Base-by-base conservation (phyloP, 768 basidiomycete species). In the Leccinum uliginosum region DNA sequence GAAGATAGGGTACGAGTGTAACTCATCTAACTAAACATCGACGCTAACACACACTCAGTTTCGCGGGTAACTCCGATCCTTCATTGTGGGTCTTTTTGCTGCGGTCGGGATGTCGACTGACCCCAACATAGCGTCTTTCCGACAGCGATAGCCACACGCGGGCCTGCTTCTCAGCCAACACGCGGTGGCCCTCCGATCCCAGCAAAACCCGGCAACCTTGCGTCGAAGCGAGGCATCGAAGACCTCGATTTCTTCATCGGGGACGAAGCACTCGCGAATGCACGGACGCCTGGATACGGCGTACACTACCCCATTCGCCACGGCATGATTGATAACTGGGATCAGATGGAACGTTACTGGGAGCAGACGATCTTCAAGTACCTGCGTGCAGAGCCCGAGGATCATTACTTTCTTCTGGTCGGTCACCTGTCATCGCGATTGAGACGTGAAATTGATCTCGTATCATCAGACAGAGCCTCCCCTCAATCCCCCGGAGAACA, bases 301-400 rank as follows among this genome's bases (percentile, higher is more conserved):
- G 83, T 99, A 4, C 89, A 93, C 73, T 98, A 98, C 73, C 97
- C 97, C 14, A 98, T 98, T 68, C 83, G 91, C 54, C 97, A 98
- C 68, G 96, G 96, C 24, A 88, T 91, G 88, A 96, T 97, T 67
- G 95, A 97, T 60, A 97, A 97, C 66, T 95, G 93, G 93, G 93
- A 95, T 71, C 86, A 97, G 63, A 98, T 98, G 95, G 96, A 98
- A 72, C 81, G 95, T 27, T 98, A 94, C 75, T 99, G 97, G 97
- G 94, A 97, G 73, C 96, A 99, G 79, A 92, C 89, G 62, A 98
- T 98, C 82, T 99, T 98, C 86, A 98, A 99, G 75, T 98, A 98
- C 77, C 80, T 99, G 59, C 82, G 96, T 55, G 95, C 95, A 8
- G 97, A 99, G 74, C 97, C 97, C 14, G 97, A 98, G 75, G 96